A percentile compares a stretch with the other conserved stretches of the same genome.
Evolutionary conservation across 1,139 yeast genomes (phyloP).

Genomic region (Yarrowia galli): DNA sequence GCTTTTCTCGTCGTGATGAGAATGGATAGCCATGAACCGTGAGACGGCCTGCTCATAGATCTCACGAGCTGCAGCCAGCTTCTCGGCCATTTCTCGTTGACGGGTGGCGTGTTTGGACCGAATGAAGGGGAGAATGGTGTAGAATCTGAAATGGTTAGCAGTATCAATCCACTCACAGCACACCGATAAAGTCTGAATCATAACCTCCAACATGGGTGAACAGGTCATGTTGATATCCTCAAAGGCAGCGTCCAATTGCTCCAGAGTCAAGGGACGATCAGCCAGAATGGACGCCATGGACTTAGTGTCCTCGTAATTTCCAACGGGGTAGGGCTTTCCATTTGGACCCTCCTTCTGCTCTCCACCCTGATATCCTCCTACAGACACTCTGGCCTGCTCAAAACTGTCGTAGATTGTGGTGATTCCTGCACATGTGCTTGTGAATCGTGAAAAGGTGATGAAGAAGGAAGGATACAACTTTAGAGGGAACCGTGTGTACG

Average conservation of each 20-base stretch:
- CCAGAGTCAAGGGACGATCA: background rate
- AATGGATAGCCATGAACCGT: background rate
- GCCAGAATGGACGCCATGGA: conserved; percentile 10
- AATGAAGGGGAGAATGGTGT: conserved; percentile 8
- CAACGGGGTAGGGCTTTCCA: background rate
- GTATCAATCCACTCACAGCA: conserved; percentile 21
- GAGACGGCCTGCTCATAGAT: background rate
- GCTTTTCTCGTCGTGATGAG: conserved; percentile 15
- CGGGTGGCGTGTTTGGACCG: background rate
- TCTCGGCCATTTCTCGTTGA: conserved; percentile 13
- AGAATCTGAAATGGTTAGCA: conserved; percentile 22
- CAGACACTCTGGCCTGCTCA: conserved; percentile 7
- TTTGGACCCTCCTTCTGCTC: background rate
- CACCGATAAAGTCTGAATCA: background rate
- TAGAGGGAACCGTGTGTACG: conserved; percentile 18
- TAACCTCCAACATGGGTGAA: background rate
- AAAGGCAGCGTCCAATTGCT: conserved; percentile 4
- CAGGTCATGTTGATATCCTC: conserved; percentile 21
- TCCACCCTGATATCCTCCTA: background rate
- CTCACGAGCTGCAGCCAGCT: background rate
- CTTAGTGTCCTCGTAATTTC: conserved; percentile 1
- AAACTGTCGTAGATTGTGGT: conserved; percentile 24
- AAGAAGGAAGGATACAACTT: conserved; percentile 13
- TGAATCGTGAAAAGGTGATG: conserved; percentile 17
- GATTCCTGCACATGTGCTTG: conserved; percentile 17